Base-by-base conservation (phyloP, 2,329 filamentous ascomycete species). In the Trichoderma sp. region DNA sequence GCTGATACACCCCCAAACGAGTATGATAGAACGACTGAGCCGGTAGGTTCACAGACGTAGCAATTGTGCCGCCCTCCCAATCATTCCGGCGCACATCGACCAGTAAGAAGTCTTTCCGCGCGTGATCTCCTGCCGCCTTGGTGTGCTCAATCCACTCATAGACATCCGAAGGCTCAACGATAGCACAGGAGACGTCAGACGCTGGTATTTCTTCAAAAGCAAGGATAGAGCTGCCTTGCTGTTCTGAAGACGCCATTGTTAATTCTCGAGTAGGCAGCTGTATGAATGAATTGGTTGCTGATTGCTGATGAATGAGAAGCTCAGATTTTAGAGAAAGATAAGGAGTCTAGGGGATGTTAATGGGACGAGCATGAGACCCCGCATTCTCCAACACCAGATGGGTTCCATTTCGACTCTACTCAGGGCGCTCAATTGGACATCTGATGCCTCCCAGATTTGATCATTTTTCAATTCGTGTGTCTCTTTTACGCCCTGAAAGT, bases 41-140 rank as follows among this genome's bases (percentile, higher is more conserved):
- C 0, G 87, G 87, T 15, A 89, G 79, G 74, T 89, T 88, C 73
- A 91, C 81, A 1, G 88, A 89, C 3, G 84, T 85, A 9, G 80
- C 80, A 69, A 92, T 86, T 0, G 88, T 90, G 53, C 89, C 90
- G 30, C 90, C 90, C 76, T 85, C 83, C 80, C 85, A 86, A 74
- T 89, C 87, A 4, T 79, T 83, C 30, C 86, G 81, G 20, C 86
- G 83, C n/a, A 88, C 83, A 75, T 88, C 87, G 13, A 88, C 84
- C 4, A 88, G 78, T 20, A 87, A 77, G 61, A 86, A 85, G 8
- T 81, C 77, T 30, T 78, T 77, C 0, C 76, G 75, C 1, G 75
- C 75, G 7, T 77, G 75, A 15, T 76, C 69, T 23, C 36, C 78
- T 3, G 78, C 76, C 20, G 79, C 77, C 39, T 69, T 70, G 78